Percentiles rank a stretch among this genome's conserved stretches.
phyloP scores from a whole-genome alignment of 2,329 filamentous ascomycete species.

The Metarhizium humberi region DNA sequence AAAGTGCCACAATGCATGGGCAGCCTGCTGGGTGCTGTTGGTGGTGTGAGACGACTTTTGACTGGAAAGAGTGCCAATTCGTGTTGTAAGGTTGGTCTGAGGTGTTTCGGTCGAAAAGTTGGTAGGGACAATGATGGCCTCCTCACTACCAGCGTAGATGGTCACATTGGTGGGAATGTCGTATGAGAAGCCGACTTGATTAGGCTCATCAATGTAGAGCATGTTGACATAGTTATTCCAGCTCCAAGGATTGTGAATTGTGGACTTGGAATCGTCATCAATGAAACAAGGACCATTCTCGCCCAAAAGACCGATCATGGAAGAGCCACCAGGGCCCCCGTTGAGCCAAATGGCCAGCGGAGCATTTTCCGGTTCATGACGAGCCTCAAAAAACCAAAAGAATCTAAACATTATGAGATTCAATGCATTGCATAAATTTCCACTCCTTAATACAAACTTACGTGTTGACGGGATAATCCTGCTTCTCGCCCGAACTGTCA shows the following conservation, averaged over 20 bases:
- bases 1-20: slow-evolving; percentile 55
- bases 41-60: slow-evolving; percentile 18
- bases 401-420: slow-evolving; percentile 15
- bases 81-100: slow-evolving; percentile 26
- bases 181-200: slow-evolving; percentile 59
- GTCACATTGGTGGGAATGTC: slow-evolving; percentile 57
- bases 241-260: slow-evolving; percentile 48
- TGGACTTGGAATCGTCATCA: slow-evolving; percentile 38
- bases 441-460: slow-evolving; percentile 16
- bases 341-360: slow-evolving; percentile 55
- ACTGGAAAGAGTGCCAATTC: slow-evolving; percentile 23
- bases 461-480: slow-evolving; percentile 36
- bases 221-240: slow-evolving; percentile 49
- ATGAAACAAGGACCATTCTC: slow-evolving; percentile 47
- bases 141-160: slow-evolving; percentile 37
- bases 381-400: slow-evolving; percentile 42
- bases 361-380: slow-evolving; percentile 27
- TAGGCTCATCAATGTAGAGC: slow-evolving; percentile 52
- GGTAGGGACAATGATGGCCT: slow-evolving; percentile 34
- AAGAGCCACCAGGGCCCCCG: slow-evolving; percentile 53
- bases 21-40: slow-evolving; percentile 46
- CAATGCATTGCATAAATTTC: not conserved
- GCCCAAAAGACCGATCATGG: slow-evolving; percentile 54
- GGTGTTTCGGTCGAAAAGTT: slow-evolving; percentile 28
- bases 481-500: slow-evolving; percentile 32